Base-by-base conservation (phyloP, 2,329 filamentous ascomycete species). In the Zymoseptoria tritici region DNA sequence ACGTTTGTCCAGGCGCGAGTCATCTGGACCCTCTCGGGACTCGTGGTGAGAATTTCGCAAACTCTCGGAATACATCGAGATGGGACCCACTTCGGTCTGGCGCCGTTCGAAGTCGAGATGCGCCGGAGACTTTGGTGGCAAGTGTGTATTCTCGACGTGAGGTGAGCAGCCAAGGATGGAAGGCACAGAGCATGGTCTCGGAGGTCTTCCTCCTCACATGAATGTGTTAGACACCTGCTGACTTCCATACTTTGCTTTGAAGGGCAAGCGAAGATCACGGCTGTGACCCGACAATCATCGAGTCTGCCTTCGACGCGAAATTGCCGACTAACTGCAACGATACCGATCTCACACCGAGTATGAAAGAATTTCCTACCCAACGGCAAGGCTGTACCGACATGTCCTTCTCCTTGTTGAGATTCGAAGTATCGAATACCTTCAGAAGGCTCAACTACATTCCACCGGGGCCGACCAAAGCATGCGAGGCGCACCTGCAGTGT, bases 1-100 rank as follows among this genome's bases (percentile, higher is more conserved):
- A 29, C 26, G 8, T 1, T 29, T 29, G 2, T 9, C 26, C 13
- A 16, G 6, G 77, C 79, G 21, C 72, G 78, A 20, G 77, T 78
- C 49, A 79, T 81, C 52, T 86, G 83, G 83, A 83, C 83, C 7
- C 71, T 86, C 64, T 83, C 79, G 1, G 84, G 84, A 2, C 73
- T 86, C 9, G 77, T 80, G 2, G 79, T 86, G 16, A 75, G 83
- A 16, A 84, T 86, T 64, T 80, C 81, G 0, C 81, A 85, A 62
- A 81, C 82, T 0, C 74, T 87, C 19, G 83, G 84, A 1, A 75
- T 86, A 4, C 84, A 87, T 66, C 77, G 83, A 55, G 84, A 86
- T 61, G 82, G 83, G 4, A 74, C 74, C 13, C 78, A 81, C 57
- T 83, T 84, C 62, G 73, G 76, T 36, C 74, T 86, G 0, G 74